Percentiles rank a stretch among this genome's conserved stretches.
Conservation (phyloP, 2,329 filamentous ascomycete species). For the Fusarium equiseti region DNA sequence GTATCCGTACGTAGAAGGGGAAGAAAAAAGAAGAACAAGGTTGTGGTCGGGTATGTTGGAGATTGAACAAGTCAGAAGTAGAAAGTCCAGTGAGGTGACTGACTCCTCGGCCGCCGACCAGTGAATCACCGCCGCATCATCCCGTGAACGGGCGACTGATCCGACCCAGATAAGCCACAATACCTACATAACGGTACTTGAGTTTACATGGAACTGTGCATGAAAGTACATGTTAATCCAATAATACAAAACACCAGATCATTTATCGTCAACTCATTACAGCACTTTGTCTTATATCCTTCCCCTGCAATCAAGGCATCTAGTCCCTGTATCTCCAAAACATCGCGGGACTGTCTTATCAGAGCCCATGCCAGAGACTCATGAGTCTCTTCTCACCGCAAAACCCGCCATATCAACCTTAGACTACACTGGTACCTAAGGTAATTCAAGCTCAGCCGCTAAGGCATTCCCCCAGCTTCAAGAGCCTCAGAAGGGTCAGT, state of each 20-base stretch:
- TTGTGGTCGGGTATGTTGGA: slow-evolving; percentile 17
- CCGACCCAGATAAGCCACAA: slow-evolving; percentile 47
- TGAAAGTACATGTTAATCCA: slow-evolving; percentile 17
- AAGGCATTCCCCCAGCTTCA: slow-evolving; percentile 19
- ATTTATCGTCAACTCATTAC: neutral
- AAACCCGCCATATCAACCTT: slow-evolving; percentile 13
- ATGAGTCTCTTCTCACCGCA: slow-evolving; percentile 37
- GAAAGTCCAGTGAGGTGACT: slow-evolving; percentile 44
- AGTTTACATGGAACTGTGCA: slow-evolving; percentile 21
- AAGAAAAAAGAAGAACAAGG: slow-evolving; percentile 8
- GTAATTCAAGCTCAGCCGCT: slow-evolving; percentile 21
- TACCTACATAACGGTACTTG: slow-evolving; percentile 30
- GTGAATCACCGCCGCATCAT: slow-evolving; percentile 51
- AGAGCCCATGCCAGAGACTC: slow-evolving; percentile 5
- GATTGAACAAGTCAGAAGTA: slow-evolving; percentile 38
- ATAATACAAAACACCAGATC: slow-evolving; percentile 9
- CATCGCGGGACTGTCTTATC: slow-evolving; percentile 42
- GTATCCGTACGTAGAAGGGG: slow-evolving; percentile 1
- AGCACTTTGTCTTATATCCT: slow-evolving; percentile 12
- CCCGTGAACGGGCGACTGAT: slow-evolving; percentile 46
- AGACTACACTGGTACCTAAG: neutral
- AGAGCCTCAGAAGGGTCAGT: slow-evolving; percentile 31
- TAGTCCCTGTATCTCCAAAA: slow-evolving; percentile 12
- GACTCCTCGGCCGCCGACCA: slow-evolving; percentile 41
- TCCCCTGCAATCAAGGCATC: neutral